Evolutionary conservation across 805 yeast species (phyloP), one percentile per base, ranked within the genome.

Genomic region (Barnettozyma californica): DNA sequence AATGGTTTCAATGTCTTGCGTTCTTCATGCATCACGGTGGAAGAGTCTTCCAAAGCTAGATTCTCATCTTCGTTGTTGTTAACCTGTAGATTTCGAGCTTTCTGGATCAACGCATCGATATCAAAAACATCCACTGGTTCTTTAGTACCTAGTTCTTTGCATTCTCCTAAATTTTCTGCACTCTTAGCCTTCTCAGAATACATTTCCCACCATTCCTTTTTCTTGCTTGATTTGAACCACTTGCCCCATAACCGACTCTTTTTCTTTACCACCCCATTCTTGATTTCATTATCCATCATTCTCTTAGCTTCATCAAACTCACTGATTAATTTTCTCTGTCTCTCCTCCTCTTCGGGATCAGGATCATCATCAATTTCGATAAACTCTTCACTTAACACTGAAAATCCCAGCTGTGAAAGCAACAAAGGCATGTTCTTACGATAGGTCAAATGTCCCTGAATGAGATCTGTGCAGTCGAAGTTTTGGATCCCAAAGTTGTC

Each of bases 361-460:
- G 97, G 95, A 61, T 92, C 97, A 44, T 47, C 47, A 63, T 91
- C 97, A 56, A 94, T 91, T 66, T 94, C 99, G 18, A 87, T 84
- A 62, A 94, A 94, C 63, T 91, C 96, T 50, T 94, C 99, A 53
- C 84, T 80, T 38, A 90, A 64, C 5, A 94, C 89, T 47, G 87
- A 84, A 81, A 95, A 85, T 4, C 87, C 91, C 37, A 87, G 58
- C 44, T 69, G 67, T 53, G 77, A 76, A 54, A 94, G 64, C 40
- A 94, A 73, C 57, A 80, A 80, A 1, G 99, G 99, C 77, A 94
- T 89, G 11, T 89, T 90, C 53, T 84, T 84, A 69, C 99, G 84
- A 68, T 94, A 94, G n/a, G 86, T 89, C 97, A 94, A 88, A 69
- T 94, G 99, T 1, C 99, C 99, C 51, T 86, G 90, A 4, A 92